phyloP scores from a whole-genome alignment of 75 land plant genomes.

The Picea glauca region DNA sequence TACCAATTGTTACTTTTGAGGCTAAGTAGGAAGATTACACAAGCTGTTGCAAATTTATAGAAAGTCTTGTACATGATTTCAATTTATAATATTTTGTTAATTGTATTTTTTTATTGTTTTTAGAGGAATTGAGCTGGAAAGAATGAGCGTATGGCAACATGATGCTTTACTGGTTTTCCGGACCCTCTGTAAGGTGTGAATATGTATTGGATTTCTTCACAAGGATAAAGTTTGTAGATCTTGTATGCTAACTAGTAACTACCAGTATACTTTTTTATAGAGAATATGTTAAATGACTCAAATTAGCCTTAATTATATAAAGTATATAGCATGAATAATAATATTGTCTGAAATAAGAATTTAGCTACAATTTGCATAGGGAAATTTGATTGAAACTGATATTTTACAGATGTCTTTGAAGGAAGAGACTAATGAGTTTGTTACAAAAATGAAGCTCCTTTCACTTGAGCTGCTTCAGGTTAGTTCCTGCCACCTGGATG shows the following conservation, averaged over 20 bases:
- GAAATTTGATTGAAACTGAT: background rate
- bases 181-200: constrained; percentile 90
- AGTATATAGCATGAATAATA: background rate
- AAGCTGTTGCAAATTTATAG: background rate
- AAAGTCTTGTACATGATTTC: constrained; percentile 5
- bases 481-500: background rate
- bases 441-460: constrained; percentile 70
- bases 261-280: background rate
- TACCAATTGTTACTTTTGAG: background rate
- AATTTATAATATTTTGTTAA: background rate
- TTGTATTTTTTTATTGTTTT: constrained; percentile 3
- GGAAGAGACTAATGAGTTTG: constrained; percentile 88
- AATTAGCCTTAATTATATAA: background rate
- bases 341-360: background rate
- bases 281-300: background rate
- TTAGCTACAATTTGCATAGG: constrained; percentile 2
- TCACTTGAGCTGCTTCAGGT: constrained; percentile 99
- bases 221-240: background rate
- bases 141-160: constrained; percentile 64
- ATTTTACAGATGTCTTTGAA: constrained; percentile 91
- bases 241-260: constrained; percentile 4
- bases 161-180: constrained; percentile 92
- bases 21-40: background rate
- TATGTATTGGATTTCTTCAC: background rate
- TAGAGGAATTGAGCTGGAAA: constrained; percentile 84